Evolutionary conservation across 2,329 filamentous ascomycete species (phyloP).

Genomic region (Xylaria sp.): DNA sequence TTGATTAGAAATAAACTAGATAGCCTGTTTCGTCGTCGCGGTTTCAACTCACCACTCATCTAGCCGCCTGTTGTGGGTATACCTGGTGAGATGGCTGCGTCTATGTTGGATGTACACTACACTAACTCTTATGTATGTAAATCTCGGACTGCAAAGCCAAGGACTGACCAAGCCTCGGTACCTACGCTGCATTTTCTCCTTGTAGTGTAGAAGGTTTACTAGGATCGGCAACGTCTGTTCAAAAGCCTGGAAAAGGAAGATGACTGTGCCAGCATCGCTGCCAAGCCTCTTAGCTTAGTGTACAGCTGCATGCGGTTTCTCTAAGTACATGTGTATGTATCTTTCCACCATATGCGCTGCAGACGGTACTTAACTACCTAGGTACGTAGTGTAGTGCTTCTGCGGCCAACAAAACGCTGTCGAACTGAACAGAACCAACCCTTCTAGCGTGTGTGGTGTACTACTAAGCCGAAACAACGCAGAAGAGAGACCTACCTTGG

Average conservation of each 20-base stretch:
- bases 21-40: background rate
- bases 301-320: constrained; percentile 14
- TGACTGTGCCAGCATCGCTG: constrained; percentile 31
- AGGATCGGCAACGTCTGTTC: constrained; percentile 1
- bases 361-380: background rate
- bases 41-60: background rate
- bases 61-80: no score
- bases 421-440: constrained; percentile 16
- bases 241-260: constrained; percentile 15
- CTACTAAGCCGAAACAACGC: constrained; percentile 11
- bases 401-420: constrained; percentile 12
- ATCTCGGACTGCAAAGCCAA: background rate
- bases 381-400: background rate
- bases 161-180: constrained; percentile 9
- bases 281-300: constrained; percentile 30
- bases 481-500: background rate
- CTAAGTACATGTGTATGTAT: background rate
- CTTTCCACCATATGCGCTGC: background rate
- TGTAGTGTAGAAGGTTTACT: constrained; percentile 8
- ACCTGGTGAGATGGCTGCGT: no score
- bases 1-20: background rate
- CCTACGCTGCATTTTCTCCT: background rate
- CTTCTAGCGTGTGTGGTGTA: background rate
- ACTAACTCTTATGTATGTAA: background rate
- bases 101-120: background rate